phyloP scores from a whole-genome alignment of 257 asterid species.

The Cordia subcordata region DNA sequence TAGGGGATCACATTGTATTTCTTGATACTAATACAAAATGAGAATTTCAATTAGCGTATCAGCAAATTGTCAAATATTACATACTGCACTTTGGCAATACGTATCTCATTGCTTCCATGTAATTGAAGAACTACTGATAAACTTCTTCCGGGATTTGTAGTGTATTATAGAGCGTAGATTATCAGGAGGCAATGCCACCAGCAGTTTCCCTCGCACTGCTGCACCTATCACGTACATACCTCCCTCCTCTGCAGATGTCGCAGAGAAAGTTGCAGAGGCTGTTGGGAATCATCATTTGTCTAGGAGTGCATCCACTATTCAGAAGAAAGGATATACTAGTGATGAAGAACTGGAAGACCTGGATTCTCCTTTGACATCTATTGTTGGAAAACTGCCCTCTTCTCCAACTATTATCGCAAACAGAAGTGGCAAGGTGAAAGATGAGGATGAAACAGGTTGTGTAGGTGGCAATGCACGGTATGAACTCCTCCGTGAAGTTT shows the following conservation, averaged over 20 bases:
- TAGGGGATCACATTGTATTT: too few relatives aligned
- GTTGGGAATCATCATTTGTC: conserved; percentile 39
- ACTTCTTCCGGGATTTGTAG: conserved; percentile 34
- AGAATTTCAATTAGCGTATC: too few relatives aligned
- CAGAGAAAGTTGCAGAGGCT: conserved; percentile 58
- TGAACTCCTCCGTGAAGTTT: conserved; percentile 85
- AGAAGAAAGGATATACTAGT: conserved; percentile 92
- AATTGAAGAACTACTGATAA: neutral
- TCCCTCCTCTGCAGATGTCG: conserved; percentile 53
- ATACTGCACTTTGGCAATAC: too few relatives aligned
- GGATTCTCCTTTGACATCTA: conserved; percentile 54
- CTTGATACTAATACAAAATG: too few relatives aligned
- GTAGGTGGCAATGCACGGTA: conserved; percentile 57
- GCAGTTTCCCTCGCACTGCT: conserved; percentile 73
- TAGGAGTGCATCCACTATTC: conserved; percentile 61
- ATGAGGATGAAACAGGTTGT: conserved; percentile 7
- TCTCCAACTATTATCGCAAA: conserved; percentile 29
- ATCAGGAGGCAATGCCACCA: conserved; percentile 34
- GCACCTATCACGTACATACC: conserved; percentile 53
- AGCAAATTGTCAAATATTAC: too few relatives aligned
- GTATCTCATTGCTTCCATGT: too few relatives aligned
- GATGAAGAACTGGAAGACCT: conserved; percentile 87
- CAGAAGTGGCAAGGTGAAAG: conserved; percentile 20
- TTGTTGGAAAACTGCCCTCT: conserved; percentile 35
- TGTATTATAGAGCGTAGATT: conserved; percentile 58